A percentile compares a stretch with the other conserved stretches of the same genome.
phyloP scores from a whole-genome alignment of 2,329 filamentous ascomycete genomes.

The Phaeoacremonium minimum region DNA sequence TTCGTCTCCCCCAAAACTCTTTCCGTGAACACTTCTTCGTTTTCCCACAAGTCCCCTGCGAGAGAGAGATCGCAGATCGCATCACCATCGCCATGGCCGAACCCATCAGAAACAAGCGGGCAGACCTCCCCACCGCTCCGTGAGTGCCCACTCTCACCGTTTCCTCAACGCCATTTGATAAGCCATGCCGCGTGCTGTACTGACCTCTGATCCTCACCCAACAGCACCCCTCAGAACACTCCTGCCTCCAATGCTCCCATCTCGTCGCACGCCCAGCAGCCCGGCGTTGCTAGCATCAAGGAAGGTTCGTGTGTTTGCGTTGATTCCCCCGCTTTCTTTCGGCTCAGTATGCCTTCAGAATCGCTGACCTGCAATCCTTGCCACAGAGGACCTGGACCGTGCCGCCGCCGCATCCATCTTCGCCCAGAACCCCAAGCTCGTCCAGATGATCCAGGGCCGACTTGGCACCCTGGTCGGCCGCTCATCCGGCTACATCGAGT shows the following conservation, averaged over 20 bases:
- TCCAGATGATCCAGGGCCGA: conserved; percentile 97
- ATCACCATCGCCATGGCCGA: conserved; percentile 49
- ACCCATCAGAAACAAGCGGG: conserved; percentile 60
- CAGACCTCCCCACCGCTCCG: conserved; percentile 53
- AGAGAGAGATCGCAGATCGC: conserved; percentile 13
- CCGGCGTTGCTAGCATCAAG: conserved; percentile 89
- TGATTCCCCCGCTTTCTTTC: conserved; percentile 1
- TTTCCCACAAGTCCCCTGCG: conserved; percentile 14
- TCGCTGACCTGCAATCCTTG: conserved; percentile 15
- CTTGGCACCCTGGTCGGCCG: conserved; percentile 88
- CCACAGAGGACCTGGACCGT: conserved; percentile 83
- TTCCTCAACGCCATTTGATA: conserved; percentile 1
- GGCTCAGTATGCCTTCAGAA: no score
- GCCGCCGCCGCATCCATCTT: conserved; percentile 86
- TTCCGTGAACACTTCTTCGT: conserved; percentile 8
- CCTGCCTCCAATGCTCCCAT: conserved; percentile 94
- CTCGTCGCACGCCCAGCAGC: conserved; percentile 94
- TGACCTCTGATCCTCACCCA: conserved; percentile 22
- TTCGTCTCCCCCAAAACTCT: conserved; percentile 15
- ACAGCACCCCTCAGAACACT: conserved; percentile 96
- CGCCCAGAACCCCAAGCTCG: conserved; percentile 88
- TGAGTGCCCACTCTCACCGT: conserved; percentile 33
- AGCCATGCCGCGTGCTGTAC: conserved; percentile 6
- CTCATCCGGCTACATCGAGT: conserved; percentile 97
- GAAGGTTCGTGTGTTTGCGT: conserved; percentile 65